These are phyloP conservation scores for Sporisorium exsertum DNA, from an alignment of 1,284 basidiomycete species.

Conservation along the genomic window DNA sequence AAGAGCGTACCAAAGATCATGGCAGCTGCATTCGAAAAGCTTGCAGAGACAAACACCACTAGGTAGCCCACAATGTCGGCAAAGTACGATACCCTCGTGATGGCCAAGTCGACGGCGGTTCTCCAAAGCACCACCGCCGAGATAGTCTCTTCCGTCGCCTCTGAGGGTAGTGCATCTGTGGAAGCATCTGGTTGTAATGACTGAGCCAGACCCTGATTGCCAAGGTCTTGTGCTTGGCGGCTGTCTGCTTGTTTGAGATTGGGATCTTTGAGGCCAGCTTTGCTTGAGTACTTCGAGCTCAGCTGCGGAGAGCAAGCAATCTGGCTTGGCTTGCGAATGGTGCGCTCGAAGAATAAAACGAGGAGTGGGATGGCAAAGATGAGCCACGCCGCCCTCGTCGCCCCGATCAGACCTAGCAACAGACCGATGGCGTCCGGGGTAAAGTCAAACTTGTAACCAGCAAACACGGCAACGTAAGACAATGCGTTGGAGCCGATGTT, in stretches of 20 bases:
- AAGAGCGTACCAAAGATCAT: slow-evolving; percentile 44
- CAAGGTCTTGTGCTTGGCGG: slow-evolving; percentile 6
- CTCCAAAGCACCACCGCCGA: slow-evolving; percentile 37
- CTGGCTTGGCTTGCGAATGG: slow-evolving; percentile 22
- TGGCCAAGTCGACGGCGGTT: slow-evolving; percentile 31
- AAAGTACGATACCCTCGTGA: slow-evolving; percentile 41
- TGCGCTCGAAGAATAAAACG: slow-evolving; percentile 35
- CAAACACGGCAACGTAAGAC: slow-evolving; percentile 41
- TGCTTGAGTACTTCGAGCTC: slow-evolving; percentile 36
- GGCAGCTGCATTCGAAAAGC: slow-evolving; percentile 32
- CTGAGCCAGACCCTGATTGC: slow-evolving; percentile 7
- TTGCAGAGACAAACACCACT: slow-evolving; percentile 38
- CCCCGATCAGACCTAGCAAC: slow-evolving; percentile 36
- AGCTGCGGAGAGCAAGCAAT: slow-evolving; percentile 21
- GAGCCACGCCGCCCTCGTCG: slow-evolving; percentile 38
- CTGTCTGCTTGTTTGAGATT: slow-evolving; percentile 18
- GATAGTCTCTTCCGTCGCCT: slow-evolving; percentile 3
- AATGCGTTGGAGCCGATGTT: slow-evolving; percentile 44
- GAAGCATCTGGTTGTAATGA: neutral
- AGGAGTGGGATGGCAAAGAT: slow-evolving; percentile 44
- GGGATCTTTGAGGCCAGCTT: slow-evolving; percentile 40
- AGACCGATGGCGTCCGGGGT: slow-evolving; percentile 46
- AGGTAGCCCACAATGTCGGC: slow-evolving; percentile 45
- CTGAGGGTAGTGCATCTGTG: neutral
- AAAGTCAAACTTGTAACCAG: slow-evolving; percentile 48